These are phyloP conservation scores for Penicillium macrosclerotiorum DNA, from an alignment of 495 filamentous ascomycete genomes.

Conservation along the genomic window DNA sequence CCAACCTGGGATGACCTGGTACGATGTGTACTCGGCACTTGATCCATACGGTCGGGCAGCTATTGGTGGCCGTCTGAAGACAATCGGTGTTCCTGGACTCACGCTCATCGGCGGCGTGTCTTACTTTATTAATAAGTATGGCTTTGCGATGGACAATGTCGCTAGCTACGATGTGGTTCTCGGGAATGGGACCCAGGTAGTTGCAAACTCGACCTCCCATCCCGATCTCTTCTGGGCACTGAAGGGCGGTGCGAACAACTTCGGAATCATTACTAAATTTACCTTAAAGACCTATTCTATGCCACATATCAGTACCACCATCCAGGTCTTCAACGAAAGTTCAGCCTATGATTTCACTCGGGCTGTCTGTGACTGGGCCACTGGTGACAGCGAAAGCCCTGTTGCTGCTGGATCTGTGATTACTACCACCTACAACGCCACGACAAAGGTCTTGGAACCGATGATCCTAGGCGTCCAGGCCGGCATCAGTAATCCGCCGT, in stretches of 20 bases:
- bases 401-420: slow-evolving; percentile 22
- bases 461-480: slow-evolving; percentile 27
- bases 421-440: slow-evolving; percentile 21
- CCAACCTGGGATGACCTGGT: slow-evolving; percentile 29
- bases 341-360: slow-evolving; percentile 11
- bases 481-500: slow-evolving; percentile 22
- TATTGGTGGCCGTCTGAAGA: slow-evolving; percentile 53
- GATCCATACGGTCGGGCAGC: slow-evolving; percentile 45
- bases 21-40: slow-evolving; percentile 50
- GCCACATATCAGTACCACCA: slow-evolving; percentile 33
- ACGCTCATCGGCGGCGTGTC: slow-evolving; percentile 34
- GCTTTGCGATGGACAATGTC: slow-evolving; percentile 52
- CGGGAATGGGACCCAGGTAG: slow-evolving; percentile 27
- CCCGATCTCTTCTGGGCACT: slow-evolving; percentile 38
- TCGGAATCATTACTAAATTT: slow-evolving; percentile 46
- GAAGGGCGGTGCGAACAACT: slow-evolving; percentile 41
- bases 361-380: slow-evolving; percentile 16
- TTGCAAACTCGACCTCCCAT: slow-evolving; percentile 19
- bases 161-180: slow-evolving; percentile 42
- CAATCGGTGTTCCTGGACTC: slow-evolving; percentile 60
- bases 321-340: slow-evolving; percentile 32
- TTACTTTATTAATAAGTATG: slow-evolving; percentile 43
- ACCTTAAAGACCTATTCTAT: slow-evolving; percentile 42
- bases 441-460: slow-evolving; percentile 7
- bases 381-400: slow-evolving; percentile 11